Base-by-base conservation (phyloP, 305 asterid genomes). In the Fraxinus dipetala region DNA sequence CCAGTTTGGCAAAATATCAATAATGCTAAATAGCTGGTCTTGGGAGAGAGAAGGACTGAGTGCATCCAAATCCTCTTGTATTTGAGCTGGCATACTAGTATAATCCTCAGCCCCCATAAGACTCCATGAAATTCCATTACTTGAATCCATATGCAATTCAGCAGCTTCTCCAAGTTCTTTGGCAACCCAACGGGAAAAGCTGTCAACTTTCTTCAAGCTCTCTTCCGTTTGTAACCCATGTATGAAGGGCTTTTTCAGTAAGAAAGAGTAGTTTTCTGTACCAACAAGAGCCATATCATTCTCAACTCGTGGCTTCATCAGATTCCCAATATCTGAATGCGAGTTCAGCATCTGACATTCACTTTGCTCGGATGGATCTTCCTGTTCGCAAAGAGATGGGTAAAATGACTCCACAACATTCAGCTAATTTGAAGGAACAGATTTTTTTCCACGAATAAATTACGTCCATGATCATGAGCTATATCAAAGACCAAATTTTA, bases 171-270 rank as follows among this genome's bases (percentile, higher is more conserved):
- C 97, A 70, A 94, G 90, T 87, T 94, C 98, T 85, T 90, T 90
- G 56, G 91, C 93, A 30, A 93, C 89, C 99, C 99, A 96, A 81
- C 97, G 89, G 79, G 99, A 92, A 91, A 96, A 96, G 91, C 99
- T 96, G 89, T 94, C 99, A 84, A 90, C 97, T 89, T 96, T 96
- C 89, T 91, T 94, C 94, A 96, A 90, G 91, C 97, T 82, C 83
- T 91, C 98, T 69, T 88, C 95, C 51, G 85, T 78, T 84, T 89
- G 88, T 87, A 92, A 82, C 76, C 94, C 91, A 88, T 86, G 86
- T 77, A 94, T 75, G 76, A 86, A 91, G 30, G 97, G 89, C 84
- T 89, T 97, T 76, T 91, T 94, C 77, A 85, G 43, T 45, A 87
- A 85, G 82, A 83, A 83, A 75, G 91, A 85, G 81, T 86, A 80